A percentile compares a stretch with the other conserved stretches of the same genome.
Evolutionary conservation across 208 protist genomes (phyloP).

Genomic region (Phytomonas sp.): DNA sequence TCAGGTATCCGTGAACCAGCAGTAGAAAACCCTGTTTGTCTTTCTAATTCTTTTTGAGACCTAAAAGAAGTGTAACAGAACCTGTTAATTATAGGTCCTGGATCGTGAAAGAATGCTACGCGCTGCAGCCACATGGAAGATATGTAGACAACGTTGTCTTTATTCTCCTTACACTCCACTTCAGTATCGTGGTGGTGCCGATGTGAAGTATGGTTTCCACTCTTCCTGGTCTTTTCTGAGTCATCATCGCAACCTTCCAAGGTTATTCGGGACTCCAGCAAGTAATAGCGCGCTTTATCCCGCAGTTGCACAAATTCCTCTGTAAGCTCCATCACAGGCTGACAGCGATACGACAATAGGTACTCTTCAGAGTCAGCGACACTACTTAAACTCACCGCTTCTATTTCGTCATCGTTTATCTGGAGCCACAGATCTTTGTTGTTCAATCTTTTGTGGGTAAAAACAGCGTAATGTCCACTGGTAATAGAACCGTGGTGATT

Average conservation of each 20-base stretch:
- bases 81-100: conserved; percentile 70
- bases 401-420: conserved; percentile 67
- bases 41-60: neutral
- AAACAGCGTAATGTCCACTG: conserved; percentile 84
- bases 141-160: conserved; percentile 42
- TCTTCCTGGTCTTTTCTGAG: neutral
- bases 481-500: conserved; percentile 76
- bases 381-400: conserved; percentile 18
- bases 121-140: conserved; percentile 78
- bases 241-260: neutral
- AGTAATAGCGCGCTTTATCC: conserved; percentile 42
- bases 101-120: conserved; percentile 65
- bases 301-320: conserved; percentile 29
- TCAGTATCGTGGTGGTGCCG: neutral
- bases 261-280: neutral
- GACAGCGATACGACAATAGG: conserved; percentile 77
- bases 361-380: conserved; percentile 80
- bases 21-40: neutral
- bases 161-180: neutral
- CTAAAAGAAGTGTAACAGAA: conserved; percentile 41
- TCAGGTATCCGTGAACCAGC: conserved; percentile 14
- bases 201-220: neutral
- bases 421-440: conserved; percentile 48
- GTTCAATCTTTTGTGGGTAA: conserved; percentile 41
- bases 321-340: conserved; percentile 31